Evolutionary conservation across 75 land plant genomes (phyloP).

Genomic region (Adiantum capillusveneris): DNA sequence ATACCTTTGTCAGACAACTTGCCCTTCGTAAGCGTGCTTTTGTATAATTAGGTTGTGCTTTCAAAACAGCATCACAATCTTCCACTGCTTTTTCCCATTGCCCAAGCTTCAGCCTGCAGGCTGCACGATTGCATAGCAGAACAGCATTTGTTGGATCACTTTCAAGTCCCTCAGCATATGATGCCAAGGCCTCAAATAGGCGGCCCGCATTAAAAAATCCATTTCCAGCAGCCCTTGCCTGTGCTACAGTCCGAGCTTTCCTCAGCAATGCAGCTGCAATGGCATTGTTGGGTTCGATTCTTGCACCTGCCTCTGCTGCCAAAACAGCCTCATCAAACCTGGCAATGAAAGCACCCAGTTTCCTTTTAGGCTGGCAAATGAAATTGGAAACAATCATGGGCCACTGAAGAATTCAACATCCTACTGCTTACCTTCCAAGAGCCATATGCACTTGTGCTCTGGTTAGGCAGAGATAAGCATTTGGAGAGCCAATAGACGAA

Average conservation of each 20-base stretch:
- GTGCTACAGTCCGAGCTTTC: conserved; percentile 30
- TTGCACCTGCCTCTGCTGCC: conserved; percentile 27
- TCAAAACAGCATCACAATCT: conserved; percentile 41
- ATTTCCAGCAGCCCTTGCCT: conserved; percentile 37
- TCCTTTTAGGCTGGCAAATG: background rate
- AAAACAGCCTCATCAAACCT: conserved; percentile 46
- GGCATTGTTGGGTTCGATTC: conserved; percentile 23
- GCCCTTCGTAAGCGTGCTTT: conserved; percentile 50
- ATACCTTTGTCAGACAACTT: background rate
- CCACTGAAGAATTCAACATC: background rate
- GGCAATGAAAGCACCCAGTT: background rate
- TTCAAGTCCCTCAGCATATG: conserved; percentile 46
- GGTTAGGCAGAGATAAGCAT: conserved; percentile 24
- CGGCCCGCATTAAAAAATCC: conserved; percentile 44
- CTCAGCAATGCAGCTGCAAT: conserved; percentile 18
- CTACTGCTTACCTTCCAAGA: conserved; percentile 38
- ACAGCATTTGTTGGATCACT: too few relatives aligned
- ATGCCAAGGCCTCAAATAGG: conserved; percentile 27
- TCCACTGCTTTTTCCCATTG: conserved; percentile 49
- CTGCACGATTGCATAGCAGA: too few relatives aligned
- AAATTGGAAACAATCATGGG: background rate
- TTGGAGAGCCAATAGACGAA: conserved; percentile 15
- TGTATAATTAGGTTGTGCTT: conserved; percentile 28
- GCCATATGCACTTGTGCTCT: conserved; percentile 50
- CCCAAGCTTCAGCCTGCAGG: conserved; percentile 38